Percentiles rank a stretch among this genome's conserved stretches.
These are phyloP conservation scores for Xylaria longipes DNA, from an alignment of 495 filamentous ascomycete genomes.

Conservation along the genomic window DNA sequence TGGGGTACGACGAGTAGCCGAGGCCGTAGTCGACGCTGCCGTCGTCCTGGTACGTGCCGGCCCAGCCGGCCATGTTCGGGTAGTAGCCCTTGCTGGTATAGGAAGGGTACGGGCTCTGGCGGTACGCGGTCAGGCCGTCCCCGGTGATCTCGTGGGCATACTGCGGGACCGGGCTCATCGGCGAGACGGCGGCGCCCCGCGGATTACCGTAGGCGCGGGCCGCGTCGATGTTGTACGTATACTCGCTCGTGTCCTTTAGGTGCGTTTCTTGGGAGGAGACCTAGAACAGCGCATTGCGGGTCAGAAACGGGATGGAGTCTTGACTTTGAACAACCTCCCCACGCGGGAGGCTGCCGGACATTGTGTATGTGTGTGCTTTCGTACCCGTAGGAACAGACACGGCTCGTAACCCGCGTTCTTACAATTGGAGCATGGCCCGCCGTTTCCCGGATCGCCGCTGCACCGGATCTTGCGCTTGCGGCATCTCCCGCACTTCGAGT, in stretches of 20 bases:
- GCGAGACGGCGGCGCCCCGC: slow-evolving; percentile 37
- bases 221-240: slow-evolving; percentile 48
- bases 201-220: slow-evolving; percentile 47
- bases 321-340: not conserved
- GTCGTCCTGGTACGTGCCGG: slow-evolving; percentile 43
- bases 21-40: slow-evolving; percentile 48
- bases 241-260: slow-evolving; percentile 47
- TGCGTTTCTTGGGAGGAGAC: slow-evolving; percentile 56
- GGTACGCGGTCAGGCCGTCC: slow-evolving; percentile 42
- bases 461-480: slow-evolving; percentile 96
- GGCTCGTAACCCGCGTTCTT: slow-evolving; percentile 69
- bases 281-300: slow-evolving; percentile 39
- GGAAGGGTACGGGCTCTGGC: slow-evolving; percentile 40
- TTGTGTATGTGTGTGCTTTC: slow-evolving; percentile 18
- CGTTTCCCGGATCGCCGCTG: slow-evolving; percentile 82
- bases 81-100: slow-evolving; percentile 44
- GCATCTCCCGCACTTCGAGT: slow-evolving; percentile 81
- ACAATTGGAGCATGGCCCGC: slow-evolving; percentile 82
- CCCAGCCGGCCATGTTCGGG: slow-evolving; percentile 43
- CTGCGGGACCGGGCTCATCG: slow-evolving; percentile 29
- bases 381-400: slow-evolving; percentile 83
- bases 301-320: slow-evolving; percentile 1
- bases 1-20: slow-evolving; percentile 36
- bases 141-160: slow-evolving; percentile 39
- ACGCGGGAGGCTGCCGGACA: not conserved